A percentile compares a stretch with the other conserved stretches of the same genome.
Evolutionary conservation across 805 yeast genomes (phyloP).

Genomic region (Spathaspora girioi): DNA sequence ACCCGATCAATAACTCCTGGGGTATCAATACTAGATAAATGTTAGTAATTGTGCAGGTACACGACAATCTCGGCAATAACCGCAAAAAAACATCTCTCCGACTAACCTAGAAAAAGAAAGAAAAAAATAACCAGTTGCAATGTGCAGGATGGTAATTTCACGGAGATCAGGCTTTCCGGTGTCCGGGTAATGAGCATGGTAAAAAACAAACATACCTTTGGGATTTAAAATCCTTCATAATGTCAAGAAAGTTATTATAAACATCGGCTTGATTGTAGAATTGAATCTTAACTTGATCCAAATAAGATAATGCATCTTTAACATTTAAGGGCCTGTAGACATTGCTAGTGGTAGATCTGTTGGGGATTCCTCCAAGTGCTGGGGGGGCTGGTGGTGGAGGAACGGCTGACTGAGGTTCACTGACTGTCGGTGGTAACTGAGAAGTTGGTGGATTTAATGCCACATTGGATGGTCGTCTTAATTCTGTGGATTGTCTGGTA

Average conservation of each 20-base stretch:
- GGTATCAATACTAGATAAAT: conserved; percentile 66
- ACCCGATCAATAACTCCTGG: conserved; percentile 98
- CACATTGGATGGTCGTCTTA: conserved; percentile 25
- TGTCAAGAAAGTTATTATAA: conserved; percentile 91
- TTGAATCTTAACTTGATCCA: conserved; percentile 93
- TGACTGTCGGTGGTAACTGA: conserved; percentile 25
- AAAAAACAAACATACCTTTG: conserved; percentile 53
- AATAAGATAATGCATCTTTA: conserved; percentile 90
- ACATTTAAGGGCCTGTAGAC: conserved; percentile 83
- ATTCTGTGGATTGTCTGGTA: conserved; percentile 17
- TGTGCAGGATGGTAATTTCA: background rate
- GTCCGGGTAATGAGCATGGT: background rate
- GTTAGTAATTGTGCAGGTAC: conserved; percentile 12
- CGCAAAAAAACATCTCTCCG: background rate
- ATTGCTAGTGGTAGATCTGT: conserved; percentile 37
- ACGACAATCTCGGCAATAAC: background rate
- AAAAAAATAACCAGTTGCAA: too few relatives aligned
- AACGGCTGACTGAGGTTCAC: conserved; percentile 11
- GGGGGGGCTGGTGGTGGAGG: conserved; percentile 15
- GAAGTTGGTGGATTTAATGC: conserved; percentile 12
- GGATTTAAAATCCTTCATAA: conserved; percentile 97
- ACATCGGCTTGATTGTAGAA: conserved; percentile 92
- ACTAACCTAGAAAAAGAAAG: too few relatives aligned
- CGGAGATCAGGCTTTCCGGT: background rate
- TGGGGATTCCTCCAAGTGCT: conserved; percentile 33